Base-by-base conservation (phyloP, 805 yeast species). In the Ogataea polymorpha region DNA sequence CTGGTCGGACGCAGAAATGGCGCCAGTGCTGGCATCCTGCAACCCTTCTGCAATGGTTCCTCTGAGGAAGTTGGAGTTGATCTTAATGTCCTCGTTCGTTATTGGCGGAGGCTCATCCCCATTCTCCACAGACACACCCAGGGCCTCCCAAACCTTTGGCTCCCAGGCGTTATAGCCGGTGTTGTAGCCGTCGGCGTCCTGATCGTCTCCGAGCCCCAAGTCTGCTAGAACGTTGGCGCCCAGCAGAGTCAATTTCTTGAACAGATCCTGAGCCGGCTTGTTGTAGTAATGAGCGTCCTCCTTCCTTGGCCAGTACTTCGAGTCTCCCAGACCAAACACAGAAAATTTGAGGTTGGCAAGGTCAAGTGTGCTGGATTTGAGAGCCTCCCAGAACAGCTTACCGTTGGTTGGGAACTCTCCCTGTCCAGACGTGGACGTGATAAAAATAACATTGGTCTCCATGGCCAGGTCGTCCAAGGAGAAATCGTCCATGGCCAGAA, bases 81-180 rank as follows among this genome's bases (percentile, higher is more conserved):
- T 71, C 69, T 91, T 91, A 80, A 91, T 90, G 60, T 91, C 98
- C 71, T 91, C 98, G 67, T 91, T 90, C 43, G 97, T 91, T 56
- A 86, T 73, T 58, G 88, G 87, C 35, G 84, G 79, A 50, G 95
- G 91, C 51, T 95, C 96, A 61, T 91, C 97, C 55, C 84, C 93
- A 38, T 81, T 86, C 21, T 88, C 88, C 38, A 78, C 85, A 53
- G 86, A 89, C 38, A 91, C 96, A 42, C 96, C 96, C 39, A 91
- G 73, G 2, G 89, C 85, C 52, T 77, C 81, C 98, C 98, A 91
- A 48, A 91, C 59, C 48, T 73, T 71, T 16, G 83, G 76, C 63
- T 87, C 91, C 96, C 97, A 91, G 32, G 68, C 80, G 45, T 80
- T 79, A 63, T 83, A 91, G n/a, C 93, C 96, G 20, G 97, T 90